A percentile compares a stretch with the other conserved stretches of the same genome.
These are phyloP conservation scores for Pestalotiopsis sp. DNA, from an alignment of 2,329 filamentous ascomycete genomes.

Conservation along the genomic window DNA sequence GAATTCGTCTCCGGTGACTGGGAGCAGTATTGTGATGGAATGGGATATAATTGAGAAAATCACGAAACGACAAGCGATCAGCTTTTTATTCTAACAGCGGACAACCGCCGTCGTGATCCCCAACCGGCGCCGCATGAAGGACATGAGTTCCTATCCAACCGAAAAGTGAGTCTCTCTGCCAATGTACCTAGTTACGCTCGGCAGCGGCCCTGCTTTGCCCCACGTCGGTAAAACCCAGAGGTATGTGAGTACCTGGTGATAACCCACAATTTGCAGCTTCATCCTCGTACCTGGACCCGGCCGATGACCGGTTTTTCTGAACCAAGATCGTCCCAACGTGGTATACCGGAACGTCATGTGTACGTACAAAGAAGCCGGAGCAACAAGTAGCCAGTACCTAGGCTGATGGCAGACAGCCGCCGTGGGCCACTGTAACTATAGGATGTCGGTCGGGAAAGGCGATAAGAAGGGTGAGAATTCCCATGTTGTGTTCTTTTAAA, in stretches of 20 bases:
- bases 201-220: not conserved
- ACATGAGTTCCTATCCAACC: not conserved
- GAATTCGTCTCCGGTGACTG: not conserved
- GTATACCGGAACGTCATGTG: not conserved
- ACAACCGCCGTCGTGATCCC: not conserved
- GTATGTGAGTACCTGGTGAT: not conserved
- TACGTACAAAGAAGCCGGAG: not conserved
- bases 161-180: not conserved
- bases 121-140: not conserved
- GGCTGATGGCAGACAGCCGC: not conserved
- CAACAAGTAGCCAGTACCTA: not conserved
- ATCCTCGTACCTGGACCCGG: not conserved
- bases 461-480: slow-evolving; percentile 1
- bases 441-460: not conserved
- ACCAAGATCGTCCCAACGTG: not conserved
- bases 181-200: slow-evolving; percentile 5
- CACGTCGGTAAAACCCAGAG: slow-evolving; percentile 1
- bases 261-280: not conserved
- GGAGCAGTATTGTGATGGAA: not conserved
- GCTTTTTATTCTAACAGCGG: not conserved
- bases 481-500: not conserved
- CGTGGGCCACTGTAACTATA: not conserved
- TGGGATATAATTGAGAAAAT: not conserved
- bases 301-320: not conserved
- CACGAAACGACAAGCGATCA: not conserved